A percentile compares a stretch with the other conserved stretches of the same genome.
These are phyloP conservation scores for Filosporella fistucella DNA, from an alignment of 495 filamentous ascomycete species.

Conservation along the genomic window DNA sequence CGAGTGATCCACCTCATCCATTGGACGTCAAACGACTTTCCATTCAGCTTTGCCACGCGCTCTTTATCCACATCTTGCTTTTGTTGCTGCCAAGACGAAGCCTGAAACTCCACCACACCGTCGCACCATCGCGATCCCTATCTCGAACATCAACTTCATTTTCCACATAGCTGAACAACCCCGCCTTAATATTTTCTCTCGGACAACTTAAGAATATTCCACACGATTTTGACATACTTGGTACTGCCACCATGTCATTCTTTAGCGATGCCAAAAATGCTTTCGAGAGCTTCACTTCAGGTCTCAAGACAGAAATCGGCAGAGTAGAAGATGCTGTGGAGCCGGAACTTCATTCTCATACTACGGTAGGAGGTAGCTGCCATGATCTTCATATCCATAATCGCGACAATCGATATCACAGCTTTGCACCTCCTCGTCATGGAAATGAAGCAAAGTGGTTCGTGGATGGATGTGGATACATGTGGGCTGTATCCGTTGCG, in stretches of 20 bases:
- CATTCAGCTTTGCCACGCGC: background rate
- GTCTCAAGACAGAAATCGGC: slow-evolving; percentile 9
- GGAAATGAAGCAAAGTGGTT: slow-evolving; percentile 92
- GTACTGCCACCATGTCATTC: slow-evolving; percentile 14
- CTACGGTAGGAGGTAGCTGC: slow-evolving; percentile 29
- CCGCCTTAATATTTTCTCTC: too few species aligned
- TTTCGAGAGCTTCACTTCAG: background rate
- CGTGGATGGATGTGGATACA: slow-evolving; percentile 89
- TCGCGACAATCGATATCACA: slow-evolving; percentile 66
- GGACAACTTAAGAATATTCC: too few species aligned
- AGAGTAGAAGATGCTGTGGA: slow-evolving; percentile 15
- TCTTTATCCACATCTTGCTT: background rate
- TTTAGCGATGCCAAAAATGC: slow-evolving; percentile 9
- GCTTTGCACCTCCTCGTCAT: slow-evolving; percentile 68
- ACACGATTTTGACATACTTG: too few species aligned
- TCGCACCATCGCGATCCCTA: too few species aligned
- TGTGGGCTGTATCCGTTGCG: slow-evolving; percentile 83
- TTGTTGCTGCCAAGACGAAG: background rate
- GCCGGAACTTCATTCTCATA: slow-evolving; percentile 33
- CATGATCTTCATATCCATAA: slow-evolving; percentile 28
- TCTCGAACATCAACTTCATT: too few species aligned
- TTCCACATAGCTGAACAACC: too few species aligned
- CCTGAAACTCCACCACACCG: background rate
- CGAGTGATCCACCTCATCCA: background rate
- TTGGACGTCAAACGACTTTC: background rate